Conservation (phyloP, 148 eudicot species). For the Spergularia bocconei region DNA sequence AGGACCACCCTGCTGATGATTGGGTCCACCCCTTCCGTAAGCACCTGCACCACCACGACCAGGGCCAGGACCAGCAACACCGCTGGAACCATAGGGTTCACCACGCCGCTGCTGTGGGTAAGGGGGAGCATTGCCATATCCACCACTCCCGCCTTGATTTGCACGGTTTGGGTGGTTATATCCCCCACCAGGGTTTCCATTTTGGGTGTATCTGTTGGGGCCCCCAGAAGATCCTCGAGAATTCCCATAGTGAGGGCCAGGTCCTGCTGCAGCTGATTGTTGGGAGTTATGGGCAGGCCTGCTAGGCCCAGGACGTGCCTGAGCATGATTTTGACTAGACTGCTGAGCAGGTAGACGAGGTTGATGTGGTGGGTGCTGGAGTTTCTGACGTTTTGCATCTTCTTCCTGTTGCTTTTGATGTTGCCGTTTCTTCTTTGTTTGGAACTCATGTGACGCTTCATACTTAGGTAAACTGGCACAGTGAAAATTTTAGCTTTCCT, state of each 20-base stretch:
- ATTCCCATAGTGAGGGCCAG: conserved; percentile 70
- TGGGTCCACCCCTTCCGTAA: conserved; percentile 47
- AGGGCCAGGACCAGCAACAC: conserved; percentile 45
- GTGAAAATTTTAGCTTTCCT: not conserved
- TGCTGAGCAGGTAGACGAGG: conserved; percentile 74
- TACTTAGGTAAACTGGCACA: conserved; percentile 65
- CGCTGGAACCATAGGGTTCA: conserved; percentile 52
- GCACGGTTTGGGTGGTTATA: conserved; percentile 59
- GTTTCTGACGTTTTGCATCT: conserved; percentile 74
- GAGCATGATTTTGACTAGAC: conserved; percentile 59
- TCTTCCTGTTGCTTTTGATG: conserved; percentile 83
- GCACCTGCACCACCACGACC: conserved; percentile 59
- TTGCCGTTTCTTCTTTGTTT: conserved; percentile 88
- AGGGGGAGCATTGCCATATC: conserved; percentile 51
- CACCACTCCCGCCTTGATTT: conserved; percentile 41
- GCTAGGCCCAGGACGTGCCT: conserved; percentile 54
- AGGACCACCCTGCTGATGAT: conserved; percentile 43
- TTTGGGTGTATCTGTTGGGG: conserved; percentile 56
- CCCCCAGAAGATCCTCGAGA: conserved; percentile 64
- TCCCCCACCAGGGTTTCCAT: conserved; percentile 51
- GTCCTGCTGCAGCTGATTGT: conserved; percentile 54
- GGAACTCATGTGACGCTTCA: conserved; percentile 91
- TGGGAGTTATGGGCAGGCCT: conserved; percentile 57
- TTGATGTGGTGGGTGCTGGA: conserved; percentile 77
- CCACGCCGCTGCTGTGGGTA: conserved; percentile 72